Evolutionary conservation across 805 yeast genomes (phyloP).

Genomic region (Candida xiaguanensis): DNA sequence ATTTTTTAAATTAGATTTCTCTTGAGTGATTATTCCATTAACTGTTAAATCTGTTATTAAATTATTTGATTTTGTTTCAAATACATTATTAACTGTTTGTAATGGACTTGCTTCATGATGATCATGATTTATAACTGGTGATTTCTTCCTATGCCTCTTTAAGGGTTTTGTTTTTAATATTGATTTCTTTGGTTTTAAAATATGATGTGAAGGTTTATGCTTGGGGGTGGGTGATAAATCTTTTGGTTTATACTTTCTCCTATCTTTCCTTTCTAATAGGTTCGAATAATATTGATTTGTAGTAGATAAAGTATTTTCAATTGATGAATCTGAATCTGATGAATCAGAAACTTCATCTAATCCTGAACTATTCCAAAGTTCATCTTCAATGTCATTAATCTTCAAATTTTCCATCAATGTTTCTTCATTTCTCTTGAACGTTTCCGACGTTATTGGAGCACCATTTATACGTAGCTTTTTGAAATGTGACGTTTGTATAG

Average conservation of each 20-base stretch:
- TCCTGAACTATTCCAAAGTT: slow-evolving; percentile 23
- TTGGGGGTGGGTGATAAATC: slow-evolving; percentile 32
- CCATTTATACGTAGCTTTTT: slow-evolving; percentile 42
- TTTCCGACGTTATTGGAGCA: slow-evolving; percentile 27
- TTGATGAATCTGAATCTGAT: slow-evolving; percentile 13
- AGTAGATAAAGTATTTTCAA: slow-evolving; percentile 11
- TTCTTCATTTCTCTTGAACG: slow-evolving; percentile 10
- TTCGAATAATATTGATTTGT: slow-evolving; percentile 20
- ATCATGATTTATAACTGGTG: slow-evolving; percentile 3
- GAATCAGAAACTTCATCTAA: slow-evolving; percentile 13
- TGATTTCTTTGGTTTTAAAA: slow-evolving; percentile 37
- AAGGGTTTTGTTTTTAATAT: slow-evolving; percentile 25
- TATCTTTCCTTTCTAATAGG: slow-evolving; percentile 3
- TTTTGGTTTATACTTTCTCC: slow-evolving; percentile 1
- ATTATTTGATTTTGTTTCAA: slow-evolving; percentile 7
- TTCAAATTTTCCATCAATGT: slow-evolving; percentile 12
- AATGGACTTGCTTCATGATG: slow-evolving; percentile 9
- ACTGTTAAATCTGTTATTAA: slow-evolving; percentile 9
- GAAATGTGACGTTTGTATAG: slow-evolving; percentile 34
- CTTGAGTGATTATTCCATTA: slow-evolving; percentile 8
- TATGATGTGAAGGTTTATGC: slow-evolving; percentile 41
- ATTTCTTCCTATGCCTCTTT: neutral
- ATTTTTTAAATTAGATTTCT: slow-evolving; percentile 6
- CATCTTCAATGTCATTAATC: slow-evolving; percentile 15
- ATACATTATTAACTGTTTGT: slow-evolving; percentile 11